Base-by-base conservation (phyloP, 2,329 filamentous ascomycete species). In the Didymella pomorum region DNA sequence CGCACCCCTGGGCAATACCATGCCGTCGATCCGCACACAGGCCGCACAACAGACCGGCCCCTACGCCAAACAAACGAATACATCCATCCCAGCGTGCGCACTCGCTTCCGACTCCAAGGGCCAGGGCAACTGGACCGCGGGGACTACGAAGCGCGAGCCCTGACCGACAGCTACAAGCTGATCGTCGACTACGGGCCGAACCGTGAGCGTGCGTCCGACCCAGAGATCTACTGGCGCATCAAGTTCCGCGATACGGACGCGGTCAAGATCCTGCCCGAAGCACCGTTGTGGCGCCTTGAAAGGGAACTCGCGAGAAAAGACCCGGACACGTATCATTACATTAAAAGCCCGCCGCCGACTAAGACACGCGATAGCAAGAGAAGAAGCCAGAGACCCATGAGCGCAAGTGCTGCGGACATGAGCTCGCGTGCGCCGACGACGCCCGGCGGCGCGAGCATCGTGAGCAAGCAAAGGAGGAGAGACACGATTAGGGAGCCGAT, bases 11-110 rank as follows among this genome's bases (percentile, higher is more conserved):
- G 82, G 21, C 70, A 75, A 35, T 83, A 84, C 64, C 76, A 73
- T 42, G 77, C 75, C n/a, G 71, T 78, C 2, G 78, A 83, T 63
- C 82, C 81, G 4, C 63, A 71, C 29, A 79, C 76, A 14, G 78
- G 79, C 39, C 71, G 72, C 21, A 52, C 72, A 31, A 83, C 80
- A 5, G 66, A 76, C 20, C 74, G 79, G 1, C 79, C 80, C 1
- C 74, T 84, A 29, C 71, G 76, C 29, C 75, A 82, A 56, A 84
- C 82, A 23, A 78, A 81, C 62, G 82, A 84, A 69, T 84, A 83
- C 64, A 79, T 84, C 28, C 82, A 84, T 65, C 78, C 82, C 5
- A 80, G 74, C 4, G 82, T 80, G 5, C 78, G 82, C 20, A 73
- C 80, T 0, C 76, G 82, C 14, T 63, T 79, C 43, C 77, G 76